Base-by-base conservation (phyloP, 768 basidiomycete species). In the Tricholoma hemisulphureum region DNA sequence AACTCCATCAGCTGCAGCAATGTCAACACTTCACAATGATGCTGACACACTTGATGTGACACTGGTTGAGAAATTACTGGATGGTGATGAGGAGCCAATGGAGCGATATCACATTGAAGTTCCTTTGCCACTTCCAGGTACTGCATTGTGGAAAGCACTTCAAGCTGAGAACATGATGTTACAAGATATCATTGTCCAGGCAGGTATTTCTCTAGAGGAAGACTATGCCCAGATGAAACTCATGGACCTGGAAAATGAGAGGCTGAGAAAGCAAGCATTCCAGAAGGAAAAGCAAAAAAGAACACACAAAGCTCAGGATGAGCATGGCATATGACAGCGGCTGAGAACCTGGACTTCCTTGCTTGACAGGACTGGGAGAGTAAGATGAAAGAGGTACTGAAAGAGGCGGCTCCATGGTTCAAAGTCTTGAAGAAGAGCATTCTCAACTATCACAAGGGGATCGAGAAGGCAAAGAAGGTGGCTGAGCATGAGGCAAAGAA, bases 251-350 rank as follows among this genome's bases (percentile, higher is more conserved):
- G n/a, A n/a, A n/a, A n/a, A n/a, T n/a, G n/a, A n/a, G n/a, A n/a
- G n/a, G n/a, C n/a, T n/a, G n/a, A n/a, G n/a, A n/a, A n/a, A n/a
- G n/a, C 29, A 21, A n/a, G 31, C 53, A 35, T 63, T 56, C 37
- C 34, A 35, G 9, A 61, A 63, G 46, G 34, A 50, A 29, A 52
- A 49, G 23, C 39, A 49, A 24, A 51, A 50, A 39, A 60, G 48
- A 55, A 53, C 32, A 28, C 5, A 24, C n/a, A 7, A 20, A 45
- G 20, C 43, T 45, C 43, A 8, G 43, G 43, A 45, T 16, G 26
- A 3, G 51, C 60, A 13, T 18, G 55, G 2, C 45, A 54, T 50
- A 29, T 61, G 52, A 61, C 60, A 11, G 39, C 18, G 3, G 28
- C 28, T 20, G 57, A 58, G 31, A 61, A n/a, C n/a, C n/a, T n/a